phyloP scores from a whole-genome alignment of 345 rosid species.

The Camelina neglecta region DNA sequence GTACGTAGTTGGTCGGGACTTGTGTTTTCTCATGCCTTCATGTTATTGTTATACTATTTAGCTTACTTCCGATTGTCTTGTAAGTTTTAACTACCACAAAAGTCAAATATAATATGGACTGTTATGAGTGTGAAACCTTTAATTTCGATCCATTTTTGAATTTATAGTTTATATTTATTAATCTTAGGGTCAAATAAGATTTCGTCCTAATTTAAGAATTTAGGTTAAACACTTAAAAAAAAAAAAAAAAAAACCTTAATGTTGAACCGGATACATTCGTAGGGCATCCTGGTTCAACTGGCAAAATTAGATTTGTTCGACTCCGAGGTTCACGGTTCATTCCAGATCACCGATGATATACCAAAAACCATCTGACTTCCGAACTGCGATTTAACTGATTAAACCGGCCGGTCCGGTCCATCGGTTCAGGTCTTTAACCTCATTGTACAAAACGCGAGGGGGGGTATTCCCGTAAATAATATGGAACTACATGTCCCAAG shows the following conservation, averaged over 20 bases:
- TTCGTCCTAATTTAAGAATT: too few species aligned
- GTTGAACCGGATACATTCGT: background rate
- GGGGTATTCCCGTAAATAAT: conserved; percentile 32
- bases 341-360: background rate
- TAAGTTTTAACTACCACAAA: background rate
- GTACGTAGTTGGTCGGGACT: background rate
- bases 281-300: background rate
- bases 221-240: too few species aligned
- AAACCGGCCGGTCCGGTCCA: background rate
- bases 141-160: too few species aligned
- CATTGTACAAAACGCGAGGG: background rate
- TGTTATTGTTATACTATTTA: too few species aligned
- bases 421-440: background rate
- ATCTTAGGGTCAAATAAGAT: too few species aligned
- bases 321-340: background rate
- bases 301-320: background rate
- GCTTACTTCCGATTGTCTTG: background rate
- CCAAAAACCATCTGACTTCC: background rate
- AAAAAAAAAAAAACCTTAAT: too few species aligned
- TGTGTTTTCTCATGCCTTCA: background rate
- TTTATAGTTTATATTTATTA: too few species aligned
- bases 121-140: background rate
- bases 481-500: conserved; percentile 15
- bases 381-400: background rate
- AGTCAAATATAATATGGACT: background rate